Evolutionary conservation across 192 early-diverging fungal species (phyloP).

Genomic region (Coemansia sp.): DNA sequence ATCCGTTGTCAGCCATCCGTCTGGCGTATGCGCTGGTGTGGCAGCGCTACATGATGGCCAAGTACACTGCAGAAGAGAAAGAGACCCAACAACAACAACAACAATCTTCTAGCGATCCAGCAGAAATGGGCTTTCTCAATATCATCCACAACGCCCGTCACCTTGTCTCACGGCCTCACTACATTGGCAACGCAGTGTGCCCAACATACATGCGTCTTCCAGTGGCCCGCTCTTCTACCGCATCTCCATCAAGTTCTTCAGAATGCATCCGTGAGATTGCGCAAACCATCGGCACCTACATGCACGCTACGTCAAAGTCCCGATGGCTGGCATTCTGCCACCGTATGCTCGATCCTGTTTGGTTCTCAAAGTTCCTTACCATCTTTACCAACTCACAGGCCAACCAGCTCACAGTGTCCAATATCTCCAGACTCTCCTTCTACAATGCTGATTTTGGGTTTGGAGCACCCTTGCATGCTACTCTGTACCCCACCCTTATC

Average conservation of each 20-base stretch:
- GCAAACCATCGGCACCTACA: constrained; percentile 14
- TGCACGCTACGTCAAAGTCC: constrained; percentile 20
- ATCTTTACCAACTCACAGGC: constrained; percentile 35
- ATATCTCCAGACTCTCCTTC: constrained; percentile 28
- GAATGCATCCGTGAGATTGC: constrained; percentile 14
- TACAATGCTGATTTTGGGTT: constrained; percentile 46
- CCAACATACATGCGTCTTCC: constrained; percentile 31
- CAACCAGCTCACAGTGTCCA: constrained; percentile 38
- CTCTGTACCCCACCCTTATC: constrained; percentile 40
- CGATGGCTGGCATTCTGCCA: constrained; percentile 29
- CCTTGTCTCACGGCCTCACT: constrained; percentile 24
- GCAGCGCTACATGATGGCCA: constrained; percentile 30
- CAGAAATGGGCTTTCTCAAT: constrained; percentile 15
- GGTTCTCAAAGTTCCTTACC: constrained; percentile 34
- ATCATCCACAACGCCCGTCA: constrained; percentile 33
- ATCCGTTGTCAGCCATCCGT: constrained; percentile 20
- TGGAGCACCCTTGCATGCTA: constrained; percentile 25
- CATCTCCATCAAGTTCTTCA: not conserved
- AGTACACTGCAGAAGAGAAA: not conserved
- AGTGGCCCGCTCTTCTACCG: too few relatives aligned
- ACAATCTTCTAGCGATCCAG: constrained; percentile 11
- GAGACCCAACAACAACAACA: constrained; percentile 33
- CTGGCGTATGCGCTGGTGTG: constrained; percentile 46
- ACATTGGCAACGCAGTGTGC: constrained; percentile 43
- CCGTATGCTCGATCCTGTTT: constrained; percentile 17